phyloP scores from a whole-genome alignment of 495 filamentous ascomycete species.

The Paragyromitra xinjiangensis region DNA sequence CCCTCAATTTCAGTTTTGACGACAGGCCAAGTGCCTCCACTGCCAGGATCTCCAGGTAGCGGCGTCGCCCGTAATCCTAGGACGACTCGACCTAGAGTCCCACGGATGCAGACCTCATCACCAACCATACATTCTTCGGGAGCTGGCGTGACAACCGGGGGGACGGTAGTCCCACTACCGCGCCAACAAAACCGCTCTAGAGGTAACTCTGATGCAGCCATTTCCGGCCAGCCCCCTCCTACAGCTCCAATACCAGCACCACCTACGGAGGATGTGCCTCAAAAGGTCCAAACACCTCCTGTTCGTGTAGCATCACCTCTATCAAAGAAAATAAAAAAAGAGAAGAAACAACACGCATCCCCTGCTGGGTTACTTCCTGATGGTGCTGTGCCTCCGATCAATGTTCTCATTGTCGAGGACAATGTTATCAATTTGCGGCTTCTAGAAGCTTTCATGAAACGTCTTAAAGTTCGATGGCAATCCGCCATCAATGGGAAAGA shows the following conservation, averaged over 20 bases:
- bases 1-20: slow-evolving; percentile 78
- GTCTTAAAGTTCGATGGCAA: slow-evolving; percentile 96
- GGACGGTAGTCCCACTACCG: slow-evolving; percentile 44
- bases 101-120: slow-evolving; percentile 80
- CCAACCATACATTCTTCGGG: slow-evolving; percentile 67
- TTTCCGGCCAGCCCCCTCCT: slow-evolving; percentile 57
- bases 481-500: slow-evolving; percentile 93
- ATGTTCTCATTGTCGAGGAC: slow-evolving; percentile 97
- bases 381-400: slow-evolving; percentile 91
- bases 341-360: slow-evolving; percentile 62
- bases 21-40: slow-evolving; percentile 76
- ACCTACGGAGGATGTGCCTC: slow-evolving; percentile 62
- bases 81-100: slow-evolving; percentile 66
- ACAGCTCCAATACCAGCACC: slow-evolving; percentile 69
- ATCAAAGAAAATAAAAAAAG: slow-evolving; percentile 66
- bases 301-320: slow-evolving; percentile 70
- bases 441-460: slow-evolving; percentile 94
- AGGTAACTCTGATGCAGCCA: slow-evolving; percentile 54
- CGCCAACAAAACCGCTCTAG: slow-evolving; percentile 53
- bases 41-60: slow-evolving; percentile 83
- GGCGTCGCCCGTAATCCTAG: slow-evolving; percentile 62
- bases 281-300: slow-evolving; percentile 66
- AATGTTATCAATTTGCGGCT: slow-evolving; percentile 96
- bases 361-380: slow-evolving; percentile 72
- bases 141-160: slow-evolving; percentile 27